Evolutionary conservation across 176 grass and related monocot species (phyloP).

Genomic region (Carex pumila): DNA sequence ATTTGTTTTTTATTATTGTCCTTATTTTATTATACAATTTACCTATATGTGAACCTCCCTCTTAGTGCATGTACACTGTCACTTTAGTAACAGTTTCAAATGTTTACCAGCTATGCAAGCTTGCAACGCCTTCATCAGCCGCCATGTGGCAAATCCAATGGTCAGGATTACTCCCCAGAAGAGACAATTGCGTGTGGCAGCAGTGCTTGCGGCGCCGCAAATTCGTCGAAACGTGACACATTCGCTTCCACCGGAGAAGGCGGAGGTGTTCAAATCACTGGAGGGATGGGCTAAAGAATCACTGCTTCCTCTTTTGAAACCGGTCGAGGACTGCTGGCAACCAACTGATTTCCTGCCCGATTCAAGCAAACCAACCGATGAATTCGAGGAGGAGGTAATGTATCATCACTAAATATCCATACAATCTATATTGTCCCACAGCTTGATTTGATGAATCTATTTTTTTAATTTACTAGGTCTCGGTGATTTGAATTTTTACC

Average conservation of each 20-base stretch:
- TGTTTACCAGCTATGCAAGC: constrained; percentile 14
- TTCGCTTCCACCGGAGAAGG: constrained; percentile 90
- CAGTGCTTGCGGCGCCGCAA: neutral
- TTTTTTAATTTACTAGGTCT: neutral
- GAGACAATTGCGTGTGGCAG: constrained; percentile 25
- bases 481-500: neutral
- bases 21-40: neutral
- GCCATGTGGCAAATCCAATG: constrained; percentile 10
- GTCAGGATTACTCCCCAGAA: neutral
- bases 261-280: constrained; percentile 68
- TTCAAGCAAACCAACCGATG: constrained; percentile 32
- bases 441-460: neutral
- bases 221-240: constrained; percentile 39
- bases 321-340: constrained; percentile 78
- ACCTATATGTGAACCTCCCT: neutral
- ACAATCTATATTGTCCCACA: neutral
- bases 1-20: neutral
- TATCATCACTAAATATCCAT: neutral
- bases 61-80: neutral
- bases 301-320: constrained; percentile 77
- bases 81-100: neutral
- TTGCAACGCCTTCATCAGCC: neutral
- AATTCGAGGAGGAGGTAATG: constrained; percentile 46
- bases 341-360: constrained; percentile 78
- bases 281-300: constrained; percentile 52